Evolutionary conservation across 257 asterid species (phyloP), one percentile per base, ranked within the genome.

Genomic region (Datura wrightii): DNA sequence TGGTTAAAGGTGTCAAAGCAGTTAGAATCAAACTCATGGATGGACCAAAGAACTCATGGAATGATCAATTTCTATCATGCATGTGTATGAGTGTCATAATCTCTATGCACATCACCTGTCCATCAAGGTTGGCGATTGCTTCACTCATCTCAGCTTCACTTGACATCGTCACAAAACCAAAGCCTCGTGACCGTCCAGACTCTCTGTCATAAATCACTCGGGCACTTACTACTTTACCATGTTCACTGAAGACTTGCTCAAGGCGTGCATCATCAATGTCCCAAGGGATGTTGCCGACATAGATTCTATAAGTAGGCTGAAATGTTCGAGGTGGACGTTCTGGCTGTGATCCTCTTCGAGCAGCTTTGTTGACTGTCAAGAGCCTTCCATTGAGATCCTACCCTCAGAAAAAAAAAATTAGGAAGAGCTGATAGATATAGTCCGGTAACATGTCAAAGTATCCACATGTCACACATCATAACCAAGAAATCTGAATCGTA

Each of bases 281-380:
- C 99, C 99, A 97, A 2, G 99, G 94, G 86, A 97, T 85, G 93
- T 93, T 97, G 69, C 99, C 99, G 5, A 93, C 98, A 41, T 95
- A 97, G 74, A 94, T 91, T 88, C 92, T 92, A 88, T 39, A 86
- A 83, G 89, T 55, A 76, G 94, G 85, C 82, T 93, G 93, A 85
- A 50, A 89, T 71, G 79, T 90, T 44, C 92, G 91, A 80, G 95
- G 91, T 19, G 93, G 58, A n/a, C 96, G 96, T 79, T 93, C 98
- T 15, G 97, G 94, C 15, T 87, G 90, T 69, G 95, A 79, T 87
- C 99, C 99, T 88, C 87, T 92, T 52, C 94, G 97, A 55, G 95
- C 88, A 53, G 99, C 98, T 90, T 89, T 95, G 90, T 90, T 97
- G 46, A 97, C 99, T 24, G 91, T 90, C 86, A 97, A 90, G 80